phyloP scores from a whole-genome alignment of 805 yeast species.

The Candida cerambycidarum region DNA sequence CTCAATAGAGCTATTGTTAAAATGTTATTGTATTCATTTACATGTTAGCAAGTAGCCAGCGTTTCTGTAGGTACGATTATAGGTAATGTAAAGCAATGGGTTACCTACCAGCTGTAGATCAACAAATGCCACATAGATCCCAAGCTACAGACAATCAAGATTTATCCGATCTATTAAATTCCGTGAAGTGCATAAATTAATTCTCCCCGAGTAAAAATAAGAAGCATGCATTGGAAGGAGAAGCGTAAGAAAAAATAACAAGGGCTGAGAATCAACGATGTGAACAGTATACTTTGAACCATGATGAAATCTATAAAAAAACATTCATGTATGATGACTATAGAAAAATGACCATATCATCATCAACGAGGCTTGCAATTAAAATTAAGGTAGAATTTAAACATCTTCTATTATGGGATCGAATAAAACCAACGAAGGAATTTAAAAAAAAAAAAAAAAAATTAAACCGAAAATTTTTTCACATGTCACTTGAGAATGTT shows the following conservation, averaged over 20 bases:
- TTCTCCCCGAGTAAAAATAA: background rate
- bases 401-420: background rate
- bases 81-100: too few species aligned
- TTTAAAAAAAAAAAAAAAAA: conserved; percentile 1
- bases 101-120: too few species aligned
- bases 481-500: conserved; percentile 2
- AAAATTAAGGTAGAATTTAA: background rate
- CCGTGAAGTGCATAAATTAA: conserved; percentile 1
- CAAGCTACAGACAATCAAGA: too few species aligned
- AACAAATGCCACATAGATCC: too few species aligned
- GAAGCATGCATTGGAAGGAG: background rate
- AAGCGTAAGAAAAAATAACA: background rate
- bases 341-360: background rate
- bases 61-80: too few species aligned
- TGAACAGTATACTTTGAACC: too few species aligned
- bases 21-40: background rate
- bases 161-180: background rate
- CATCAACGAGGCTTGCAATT: background rate
- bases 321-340: background rate
- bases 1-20: background rate
- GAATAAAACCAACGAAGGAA: conserved; percentile 4
- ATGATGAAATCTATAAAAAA: too few species aligned
- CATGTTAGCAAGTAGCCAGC: background rate
- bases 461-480: background rate
- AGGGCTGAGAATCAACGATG: background rate